Base-by-base conservation (phyloP, 805 yeast species). In the Pichia rugopelliculosa region DNA sequence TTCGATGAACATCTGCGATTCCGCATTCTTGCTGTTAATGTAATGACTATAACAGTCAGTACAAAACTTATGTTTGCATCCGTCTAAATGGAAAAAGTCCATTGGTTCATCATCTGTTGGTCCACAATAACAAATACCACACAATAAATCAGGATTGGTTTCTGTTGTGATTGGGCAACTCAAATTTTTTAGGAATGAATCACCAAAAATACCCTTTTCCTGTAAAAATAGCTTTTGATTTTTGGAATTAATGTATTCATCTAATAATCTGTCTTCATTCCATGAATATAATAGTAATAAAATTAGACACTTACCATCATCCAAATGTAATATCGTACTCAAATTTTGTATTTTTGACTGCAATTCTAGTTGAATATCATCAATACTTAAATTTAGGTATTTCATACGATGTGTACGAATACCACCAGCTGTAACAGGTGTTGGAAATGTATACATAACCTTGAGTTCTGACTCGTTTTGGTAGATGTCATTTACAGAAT, bases 61-160 rank as follows among this genome's bases (percentile, higher is more conserved):
- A 60, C 99, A 93, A 55, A 71, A 84, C 44, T 68, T 70, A 62
- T 91, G 96, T 9, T 72, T 74, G 63, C 98, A 93, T 15, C 72
- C 72, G 17, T 47, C 27, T 15, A 87, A 62, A 3, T 73, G 64
- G 56, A 79, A 86, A 2, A 68, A 64, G 9, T 50, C 45, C 27
- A 67, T 46, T 1, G 39, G 73, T 56, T 49, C 64, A 47, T 57
- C 58, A 17, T 51, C 51, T 0, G 59, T 58, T 24, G 68, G 69
- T 0, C 74, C 75, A 21, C 82, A 84, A 61, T 87, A 86, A 64
- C 96, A 90, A n/a, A 90, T 80, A 15, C 64, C 56, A 60, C 96
- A 88, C 24, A 61, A 51, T 53, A 71, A 77, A 12, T 58, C 64
- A 4, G 44, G 55, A 3, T 60, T 59, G 0, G 65, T 56, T 38